Evolutionary conservation across 2,329 filamentous ascomycete species (phyloP).

Genomic region (Cordyceps javanica): DNA sequence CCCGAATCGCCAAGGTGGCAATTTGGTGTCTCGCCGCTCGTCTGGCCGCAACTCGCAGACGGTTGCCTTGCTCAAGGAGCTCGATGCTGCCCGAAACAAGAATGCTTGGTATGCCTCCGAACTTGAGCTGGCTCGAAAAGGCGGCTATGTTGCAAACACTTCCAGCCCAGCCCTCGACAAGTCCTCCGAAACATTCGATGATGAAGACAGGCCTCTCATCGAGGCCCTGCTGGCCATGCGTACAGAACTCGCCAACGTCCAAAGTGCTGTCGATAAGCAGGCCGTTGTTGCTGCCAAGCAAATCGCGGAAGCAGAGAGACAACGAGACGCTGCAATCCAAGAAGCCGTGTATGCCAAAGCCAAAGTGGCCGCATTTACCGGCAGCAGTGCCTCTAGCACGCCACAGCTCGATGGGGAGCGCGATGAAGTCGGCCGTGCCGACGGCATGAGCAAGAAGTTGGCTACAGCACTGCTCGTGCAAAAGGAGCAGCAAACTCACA

Average conservation of each 20-base stretch:
- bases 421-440: conserved; percentile 52
- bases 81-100: conserved; percentile 75
- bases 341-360: conserved; percentile 95
- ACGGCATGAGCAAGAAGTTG: conserved; percentile 74
- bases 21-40: conserved; percentile 53
- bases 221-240: conserved; percentile 92
- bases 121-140: conserved; percentile 81
- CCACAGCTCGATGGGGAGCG: conserved; percentile 54
- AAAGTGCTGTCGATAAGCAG: conserved; percentile 83
- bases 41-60: conserved; percentile 59
- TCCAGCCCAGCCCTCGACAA: conserved; percentile 71
- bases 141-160: conserved; percentile 72
- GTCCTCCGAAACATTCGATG: conserved; percentile 71
- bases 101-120: conserved; percentile 98
- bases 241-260: conserved; percentile 80
- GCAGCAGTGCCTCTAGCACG: conserved; percentile 56
- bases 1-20: conserved; percentile 49
- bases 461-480: conserved; percentile 75
- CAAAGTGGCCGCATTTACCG: conserved; percentile 72
- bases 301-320: conserved; percentile 89
- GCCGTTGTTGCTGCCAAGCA: conserved; percentile 77
- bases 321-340: conserved; percentile 87
- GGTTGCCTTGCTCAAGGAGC: conserved; percentile 74
- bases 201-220: conserved; percentile 86
- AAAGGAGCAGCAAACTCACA: conserved; percentile 69